These are phyloP conservation scores for Dactylellina haptotyla DNA, from an alignment of 2,329 filamentous ascomycete genomes.

Conservation along the genomic window DNA sequence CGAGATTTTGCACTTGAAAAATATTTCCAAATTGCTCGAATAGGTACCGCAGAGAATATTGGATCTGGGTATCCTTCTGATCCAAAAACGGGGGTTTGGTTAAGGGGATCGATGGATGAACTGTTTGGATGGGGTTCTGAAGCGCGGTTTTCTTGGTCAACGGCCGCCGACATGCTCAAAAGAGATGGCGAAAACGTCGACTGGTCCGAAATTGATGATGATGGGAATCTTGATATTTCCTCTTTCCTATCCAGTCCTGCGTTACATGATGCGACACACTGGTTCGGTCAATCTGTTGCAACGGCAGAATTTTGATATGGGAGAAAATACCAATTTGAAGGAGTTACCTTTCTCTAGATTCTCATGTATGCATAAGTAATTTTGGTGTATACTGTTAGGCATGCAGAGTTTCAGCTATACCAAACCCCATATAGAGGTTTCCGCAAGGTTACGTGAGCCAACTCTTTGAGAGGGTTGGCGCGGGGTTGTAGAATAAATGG, in stretches of 20 bases:
- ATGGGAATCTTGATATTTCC: constrained; percentile 61
- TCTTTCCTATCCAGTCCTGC: constrained; percentile 11
- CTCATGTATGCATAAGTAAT: neutral
- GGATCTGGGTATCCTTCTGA: constrained; percentile 95
- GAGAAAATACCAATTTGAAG: neutral
- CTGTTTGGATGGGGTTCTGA: constrained; percentile 95
- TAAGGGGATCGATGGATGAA: constrained; percentile 87
- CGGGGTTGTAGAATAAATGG: too few relatives aligned
- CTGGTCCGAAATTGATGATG: constrained; percentile 78
- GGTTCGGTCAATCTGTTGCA: constrained; percentile 28
- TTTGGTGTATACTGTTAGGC: too few relatives aligned
- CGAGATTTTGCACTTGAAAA: constrained; percentile 84
- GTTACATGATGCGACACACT: constrained; percentile 19
- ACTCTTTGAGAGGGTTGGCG: too few relatives aligned
- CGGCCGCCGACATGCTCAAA: constrained; percentile 93
- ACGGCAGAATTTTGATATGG: constrained; percentile 21
- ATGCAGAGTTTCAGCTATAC: too few relatives aligned
- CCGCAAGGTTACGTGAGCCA: too few relatives aligned
- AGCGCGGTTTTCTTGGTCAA: constrained; percentile 95
- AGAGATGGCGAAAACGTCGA: constrained; percentile 79
- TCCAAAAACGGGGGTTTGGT: constrained; percentile 79
- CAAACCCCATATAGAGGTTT: too few relatives aligned
- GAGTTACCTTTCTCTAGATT: neutral
- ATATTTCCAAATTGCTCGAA: constrained; percentile 24
- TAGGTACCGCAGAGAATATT: constrained; percentile 72